phyloP scores from a whole-genome alignment of 768 basidiomycete species.

The Rhizopogon rudus region DNA sequence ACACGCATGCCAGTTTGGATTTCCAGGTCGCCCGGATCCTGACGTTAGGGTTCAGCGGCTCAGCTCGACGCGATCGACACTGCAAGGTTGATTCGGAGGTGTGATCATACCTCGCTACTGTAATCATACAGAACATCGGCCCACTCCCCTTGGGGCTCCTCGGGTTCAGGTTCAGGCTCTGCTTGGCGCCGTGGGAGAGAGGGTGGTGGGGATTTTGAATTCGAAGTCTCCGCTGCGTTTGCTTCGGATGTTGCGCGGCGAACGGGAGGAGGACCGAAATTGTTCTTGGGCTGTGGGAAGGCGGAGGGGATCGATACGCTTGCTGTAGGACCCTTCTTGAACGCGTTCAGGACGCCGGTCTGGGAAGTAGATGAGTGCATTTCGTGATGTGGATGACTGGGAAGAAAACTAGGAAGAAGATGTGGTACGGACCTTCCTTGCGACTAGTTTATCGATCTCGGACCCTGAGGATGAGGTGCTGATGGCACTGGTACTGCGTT shows the following conservation, averaged over 20 bases:
- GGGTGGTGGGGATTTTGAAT: slow-evolving; percentile 19
- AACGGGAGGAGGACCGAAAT: slow-evolving; percentile 50
- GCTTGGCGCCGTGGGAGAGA: slow-evolving; percentile 11
- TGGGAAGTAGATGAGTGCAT: background rate
- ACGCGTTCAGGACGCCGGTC: slow-evolving; percentile 17
- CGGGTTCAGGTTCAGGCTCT: slow-evolving; percentile 24
- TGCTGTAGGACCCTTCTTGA: slow-evolving; percentile 31
- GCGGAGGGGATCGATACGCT: slow-evolving; percentile 34
- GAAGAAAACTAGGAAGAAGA: slow-evolving; percentile 6
- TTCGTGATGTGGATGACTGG: background rate
- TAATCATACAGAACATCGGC: slow-evolving; percentile 77
- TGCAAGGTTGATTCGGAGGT: too few relatives aligned
- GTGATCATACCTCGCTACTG: slow-evolving; percentile 44
- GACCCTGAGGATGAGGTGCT: slow-evolving; percentile 19
- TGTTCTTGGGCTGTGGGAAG: slow-evolving; percentile 37
- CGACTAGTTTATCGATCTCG: slow-evolving; percentile 22
- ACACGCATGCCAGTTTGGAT: slow-evolving; percentile 55
- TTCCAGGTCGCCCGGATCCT: slow-evolving; percentile 69
- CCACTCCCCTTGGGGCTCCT: slow-evolving; percentile 58
- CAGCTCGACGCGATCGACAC: too few relatives aligned
- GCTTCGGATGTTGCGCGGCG: slow-evolving; percentile 28
- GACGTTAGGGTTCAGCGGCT: background rate
- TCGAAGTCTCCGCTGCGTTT: slow-evolving; percentile 8
- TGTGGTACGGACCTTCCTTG: slow-evolving; percentile 25
- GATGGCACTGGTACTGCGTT: slow-evolving; percentile 8